A percentile compares a stretch with the other conserved stretches of the same genome.
These are phyloP conservation scores for Umbelopsis isabellina DNA, from an alignment of 192 early-diverging fungal genomes.

Conservation along the genomic window DNA sequence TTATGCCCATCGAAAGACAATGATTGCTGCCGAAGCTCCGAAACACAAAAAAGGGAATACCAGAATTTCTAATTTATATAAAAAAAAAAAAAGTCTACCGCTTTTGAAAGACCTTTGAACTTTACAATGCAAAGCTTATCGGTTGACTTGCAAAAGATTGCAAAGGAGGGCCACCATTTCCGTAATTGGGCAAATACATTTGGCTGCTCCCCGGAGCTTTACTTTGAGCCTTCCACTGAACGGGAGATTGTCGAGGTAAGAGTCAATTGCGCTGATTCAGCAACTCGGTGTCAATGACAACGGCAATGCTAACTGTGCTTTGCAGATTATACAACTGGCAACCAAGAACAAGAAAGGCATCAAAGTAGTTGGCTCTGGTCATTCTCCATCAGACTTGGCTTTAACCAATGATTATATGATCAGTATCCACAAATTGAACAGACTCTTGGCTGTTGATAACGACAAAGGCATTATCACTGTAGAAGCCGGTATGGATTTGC, in stretches of 20 bases:
- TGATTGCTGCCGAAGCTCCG: too few relatives aligned
- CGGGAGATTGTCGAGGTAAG: constrained; percentile 60
- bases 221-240: constrained; percentile 64
- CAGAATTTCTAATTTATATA: neutral
- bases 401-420: constrained; percentile 69
- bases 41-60: too few relatives aligned
- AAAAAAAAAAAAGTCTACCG: constrained; percentile 8
- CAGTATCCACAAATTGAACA: constrained; percentile 68
- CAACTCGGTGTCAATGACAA: neutral
- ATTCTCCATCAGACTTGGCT: constrained; percentile 77
- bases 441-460: constrained; percentile 53
- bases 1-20: too few relatives aligned
- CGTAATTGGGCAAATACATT: constrained; percentile 76
- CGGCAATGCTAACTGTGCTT: neutral
- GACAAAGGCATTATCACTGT: constrained; percentile 57
- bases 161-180: constrained; percentile 40
- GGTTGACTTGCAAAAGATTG: constrained; percentile 29
- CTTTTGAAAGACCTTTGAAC: neutral
- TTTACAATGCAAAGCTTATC: constrained; percentile 2
- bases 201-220: constrained; percentile 55
- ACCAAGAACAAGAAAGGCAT: constrained; percentile 47
- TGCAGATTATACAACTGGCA: constrained; percentile 53
- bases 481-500: constrained; percentile 66
- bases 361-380: constrained; percentile 70
- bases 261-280: neutral